Evolutionary conservation across 2,329 filamentous ascomycete species (phyloP).

Genomic region (Beauveria sp.): DNA sequence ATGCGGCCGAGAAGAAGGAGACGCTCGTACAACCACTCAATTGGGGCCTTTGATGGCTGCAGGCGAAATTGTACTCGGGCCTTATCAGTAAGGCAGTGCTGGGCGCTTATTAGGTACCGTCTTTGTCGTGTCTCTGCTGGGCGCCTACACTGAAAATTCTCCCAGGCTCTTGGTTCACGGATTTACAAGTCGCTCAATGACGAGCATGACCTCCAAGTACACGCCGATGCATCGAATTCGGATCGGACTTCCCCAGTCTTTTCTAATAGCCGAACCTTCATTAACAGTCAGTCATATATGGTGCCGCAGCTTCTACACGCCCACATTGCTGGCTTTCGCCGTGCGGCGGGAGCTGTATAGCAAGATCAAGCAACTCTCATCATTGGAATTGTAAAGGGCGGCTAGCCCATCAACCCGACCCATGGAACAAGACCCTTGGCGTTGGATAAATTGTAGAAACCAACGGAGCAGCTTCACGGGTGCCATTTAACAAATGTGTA

Average conservation of each 20-base stretch:
- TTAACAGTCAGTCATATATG: background rate
- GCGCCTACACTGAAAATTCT: no score
- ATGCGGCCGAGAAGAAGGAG: background rate
- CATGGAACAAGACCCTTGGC: background rate
- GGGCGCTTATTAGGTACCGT: no score
- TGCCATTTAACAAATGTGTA: background rate
- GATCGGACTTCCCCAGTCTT: background rate
- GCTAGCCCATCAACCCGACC: no score
- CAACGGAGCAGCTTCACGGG: background rate
- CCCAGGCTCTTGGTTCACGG: no score
- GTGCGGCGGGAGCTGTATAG: background rate
- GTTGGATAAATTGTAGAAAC: background rate
- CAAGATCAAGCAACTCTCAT: background rate
- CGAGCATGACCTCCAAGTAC: no score
- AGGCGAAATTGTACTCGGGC: background rate
- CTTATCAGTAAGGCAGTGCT: no score
- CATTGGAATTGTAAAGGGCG: no score
- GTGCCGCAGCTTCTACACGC: background rate
- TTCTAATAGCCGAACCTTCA: background rate
- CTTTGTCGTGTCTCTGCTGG: no score
- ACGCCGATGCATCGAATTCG: background rate
- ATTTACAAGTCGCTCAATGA: no score
- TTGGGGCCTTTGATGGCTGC: background rate
- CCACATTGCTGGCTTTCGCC: background rate
- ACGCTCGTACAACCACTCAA: background rate